phyloP scores from a whole-genome alignment of 192 early-diverging fungal species.

The Coemansia asiatica region DNA sequence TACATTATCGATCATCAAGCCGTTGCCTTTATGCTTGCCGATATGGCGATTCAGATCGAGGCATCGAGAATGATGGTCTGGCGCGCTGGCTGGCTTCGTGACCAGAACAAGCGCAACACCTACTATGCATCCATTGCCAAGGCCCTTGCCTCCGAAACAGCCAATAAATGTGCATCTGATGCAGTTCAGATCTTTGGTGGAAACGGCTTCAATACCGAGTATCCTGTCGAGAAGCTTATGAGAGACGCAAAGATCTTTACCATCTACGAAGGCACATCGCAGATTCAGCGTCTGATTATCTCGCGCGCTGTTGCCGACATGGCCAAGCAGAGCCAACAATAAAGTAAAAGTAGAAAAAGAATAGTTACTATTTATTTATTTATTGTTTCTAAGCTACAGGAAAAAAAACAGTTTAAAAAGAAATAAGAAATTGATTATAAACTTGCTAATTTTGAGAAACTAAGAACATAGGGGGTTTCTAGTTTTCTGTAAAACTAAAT shows the following conservation, averaged over 20 bases:
- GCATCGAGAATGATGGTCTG: slow-evolving; percentile 85
- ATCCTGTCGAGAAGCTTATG: slow-evolving; percentile 95
- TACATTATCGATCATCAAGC: slow-evolving; percentile 88
- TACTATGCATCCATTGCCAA: slow-evolving; percentile 96
- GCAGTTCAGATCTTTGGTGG: slow-evolving; percentile 97
- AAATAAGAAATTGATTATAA: background rate
- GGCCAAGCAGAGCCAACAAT: slow-evolving; percentile 34
- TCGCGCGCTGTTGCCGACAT: slow-evolving; percentile 75
- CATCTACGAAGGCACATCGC: slow-evolving; percentile 96
- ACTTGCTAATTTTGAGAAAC: background rate
- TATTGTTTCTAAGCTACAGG: background rate
- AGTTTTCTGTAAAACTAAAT: background rate
- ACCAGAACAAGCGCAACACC: slow-evolving; percentile 85
- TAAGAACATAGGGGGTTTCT: background rate
- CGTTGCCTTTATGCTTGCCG: slow-evolving; percentile 91
- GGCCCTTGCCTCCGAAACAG: slow-evolving; percentile 78
- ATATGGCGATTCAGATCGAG: slow-evolving; percentile 95
- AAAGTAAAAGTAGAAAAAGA: background rate
- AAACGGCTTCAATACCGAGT: slow-evolving; percentile 83
- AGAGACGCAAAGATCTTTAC: slow-evolving; percentile 93
- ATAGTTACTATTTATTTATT: no score
- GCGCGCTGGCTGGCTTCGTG: slow-evolving; percentile 80
- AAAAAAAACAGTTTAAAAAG: background rate
- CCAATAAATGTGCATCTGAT: slow-evolving; percentile 78
- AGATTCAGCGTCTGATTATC: slow-evolving; percentile 93